Conservation (phyloP, 1,284 basidiomycete genomes). For the Irpex lacteus region DNA sequence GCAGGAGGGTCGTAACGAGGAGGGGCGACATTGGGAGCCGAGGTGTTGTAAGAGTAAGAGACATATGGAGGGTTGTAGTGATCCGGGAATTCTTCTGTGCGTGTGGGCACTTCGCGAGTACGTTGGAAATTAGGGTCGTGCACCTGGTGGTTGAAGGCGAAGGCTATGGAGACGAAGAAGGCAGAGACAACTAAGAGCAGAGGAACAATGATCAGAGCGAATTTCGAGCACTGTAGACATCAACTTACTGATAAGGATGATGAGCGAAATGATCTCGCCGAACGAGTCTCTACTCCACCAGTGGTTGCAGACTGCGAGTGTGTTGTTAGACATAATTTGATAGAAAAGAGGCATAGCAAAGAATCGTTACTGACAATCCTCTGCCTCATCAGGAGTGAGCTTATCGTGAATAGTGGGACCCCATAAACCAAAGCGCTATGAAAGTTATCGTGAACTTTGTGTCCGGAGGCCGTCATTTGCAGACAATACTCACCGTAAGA, state of each 20-base stretch:
- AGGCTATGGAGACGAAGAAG: constrained; percentile 60
- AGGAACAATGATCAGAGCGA: background rate
- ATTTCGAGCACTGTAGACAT: background rate
- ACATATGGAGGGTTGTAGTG: constrained; percentile 42
- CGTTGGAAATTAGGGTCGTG: constrained; percentile 53
- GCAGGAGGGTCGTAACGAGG: constrained; percentile 34
- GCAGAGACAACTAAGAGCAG: constrained; percentile 43
- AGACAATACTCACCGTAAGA: constrained; percentile 22
- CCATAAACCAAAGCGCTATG: constrained; percentile 38
- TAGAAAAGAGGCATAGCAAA: background rate
- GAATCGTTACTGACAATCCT: constrained; percentile 38
- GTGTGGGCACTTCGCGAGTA: constrained; percentile 21
- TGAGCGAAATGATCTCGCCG: constrained; percentile 57
- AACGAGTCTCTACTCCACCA: constrained; percentile 60
- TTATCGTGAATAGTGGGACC: constrained; percentile 38
- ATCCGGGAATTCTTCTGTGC: constrained; percentile 25
- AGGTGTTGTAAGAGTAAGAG: constrained; percentile 25
- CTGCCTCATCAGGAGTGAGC: constrained; percentile 38
- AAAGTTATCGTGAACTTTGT: background rate
- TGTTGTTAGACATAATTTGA: background rate
- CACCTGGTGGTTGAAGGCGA: constrained; percentile 69
- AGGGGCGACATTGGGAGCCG: constrained; percentile 43
- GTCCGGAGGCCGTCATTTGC: background rate
- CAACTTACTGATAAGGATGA: constrained; percentile 47
- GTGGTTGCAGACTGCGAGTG: constrained; percentile 47